Evolutionary conservation across 768 basidiomycete genomes (phyloP), one percentile per base, ranked within the genome.

Genomic region (Podaxis sp.): DNA sequence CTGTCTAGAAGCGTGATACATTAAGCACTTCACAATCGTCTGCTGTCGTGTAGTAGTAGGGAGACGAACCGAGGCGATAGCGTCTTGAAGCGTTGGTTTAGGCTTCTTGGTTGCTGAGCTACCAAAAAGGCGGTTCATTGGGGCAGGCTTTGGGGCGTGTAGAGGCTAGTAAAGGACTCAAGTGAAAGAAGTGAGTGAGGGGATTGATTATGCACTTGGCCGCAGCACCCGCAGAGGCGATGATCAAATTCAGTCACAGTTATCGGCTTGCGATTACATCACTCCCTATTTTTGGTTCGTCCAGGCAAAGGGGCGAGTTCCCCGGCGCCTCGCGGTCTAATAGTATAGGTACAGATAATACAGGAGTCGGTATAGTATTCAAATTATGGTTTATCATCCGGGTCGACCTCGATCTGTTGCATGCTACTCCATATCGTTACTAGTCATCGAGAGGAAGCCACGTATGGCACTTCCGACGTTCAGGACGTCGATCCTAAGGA

Each of bases 401-500:
- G 17, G 17, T 46, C 44, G 5, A 5, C 20, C 17, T 2, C 7
- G 7, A 17, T 46, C n/a, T 17, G 30, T 33, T 33, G 30, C 30
- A 33, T 12, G 5, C 15, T 56, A 41, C 13, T 56, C 26, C 44
- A 46, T 46, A 5, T 50, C 49, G 22, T 40, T 7, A 36, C n/a
- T 26, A 20, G 33, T 6, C 60, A 68, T 90, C 12, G 85, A 87
- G 67, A 97, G 76, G 79, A 97, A 96, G 0, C 95, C 95, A 64
- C 91, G 83, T 60, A 98, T 89, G 1, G 95, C 95, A 1, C 95
- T 90, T 8, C 95, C 95, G 0, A 98, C 93, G 68, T 94, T 95
- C 64, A 89, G 79, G 8, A 93, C 87, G 71, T 97, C 95, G 67
- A 97, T 78, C 71, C 89, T 90, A 69, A 4, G 63, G 33, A 56